These are phyloP conservation scores for Penicillium sp. DNA, from an alignment of 2,329 filamentous ascomycete species.

Conservation along the genomic window DNA sequence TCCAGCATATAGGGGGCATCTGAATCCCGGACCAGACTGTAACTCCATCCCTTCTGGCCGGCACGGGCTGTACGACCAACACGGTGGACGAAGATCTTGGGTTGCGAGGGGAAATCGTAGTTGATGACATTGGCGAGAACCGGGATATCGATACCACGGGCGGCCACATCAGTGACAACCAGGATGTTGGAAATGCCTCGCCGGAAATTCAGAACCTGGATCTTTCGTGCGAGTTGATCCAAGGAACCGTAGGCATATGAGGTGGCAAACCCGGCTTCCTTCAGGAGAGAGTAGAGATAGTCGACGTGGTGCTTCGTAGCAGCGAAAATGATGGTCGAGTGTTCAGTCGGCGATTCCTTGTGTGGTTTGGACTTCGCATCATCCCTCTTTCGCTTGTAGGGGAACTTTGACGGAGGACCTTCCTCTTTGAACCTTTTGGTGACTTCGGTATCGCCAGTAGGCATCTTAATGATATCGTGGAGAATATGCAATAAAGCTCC, in stretches of 20 bases:
- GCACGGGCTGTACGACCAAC: conserved; percentile 95
- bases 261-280: conserved; percentile 77
- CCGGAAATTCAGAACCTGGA: conserved; percentile 89
- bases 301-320: conserved; percentile 98
- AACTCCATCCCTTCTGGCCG: conserved; percentile 89
- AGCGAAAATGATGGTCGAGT: conserved; percentile 93
- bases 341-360: conserved; percentile 74
- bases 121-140: conserved; percentile 96
- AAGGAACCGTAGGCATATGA: conserved; percentile 94
- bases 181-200: conserved; percentile 82
- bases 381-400: conserved; percentile 49
- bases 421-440: conserved; percentile 48
- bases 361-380: conserved; percentile 52
- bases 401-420: background rate
- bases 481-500: conserved; percentile 86
- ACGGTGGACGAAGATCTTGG: conserved; percentile 94
- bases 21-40: conserved; percentile 83
- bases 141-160: conserved; percentile 96
- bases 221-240: conserved; percentile 89
- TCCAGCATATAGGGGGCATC: conserved; percentile 93
- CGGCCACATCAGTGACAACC: conserved; percentile 94
- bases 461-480: conserved; percentile 90
- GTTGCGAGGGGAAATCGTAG: conserved; percentile 95
- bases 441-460: conserved; percentile 63
- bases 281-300: conserved; percentile 81